These are phyloP conservation scores for Trichophyton schoenleinii DNA, from an alignment of 2,329 filamentous ascomycete genomes.

Conservation along the genomic window DNA sequence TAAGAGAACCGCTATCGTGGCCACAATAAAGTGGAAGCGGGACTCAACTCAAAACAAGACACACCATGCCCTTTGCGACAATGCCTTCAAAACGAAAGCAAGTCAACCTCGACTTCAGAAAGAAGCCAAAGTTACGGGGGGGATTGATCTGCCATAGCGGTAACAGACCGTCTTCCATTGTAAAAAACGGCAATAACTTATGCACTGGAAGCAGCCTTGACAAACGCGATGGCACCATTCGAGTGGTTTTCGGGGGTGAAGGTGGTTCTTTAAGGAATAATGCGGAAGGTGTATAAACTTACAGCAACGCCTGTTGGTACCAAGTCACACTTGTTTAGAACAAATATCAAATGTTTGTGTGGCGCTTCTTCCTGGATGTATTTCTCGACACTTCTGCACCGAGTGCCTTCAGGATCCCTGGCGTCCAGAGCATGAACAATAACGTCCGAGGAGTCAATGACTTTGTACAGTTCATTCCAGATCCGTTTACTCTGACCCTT, in stretches of 20 bases:
- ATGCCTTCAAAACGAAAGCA: slow-evolving; percentile 76
- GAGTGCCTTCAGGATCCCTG: slow-evolving; percentile 75
- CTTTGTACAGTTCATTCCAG: slow-evolving; percentile 94
- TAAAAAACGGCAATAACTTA: slow-evolving; percentile 5
- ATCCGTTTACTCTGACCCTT: slow-evolving; percentile 94
- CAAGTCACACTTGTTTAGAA: slow-evolving; percentile 84
- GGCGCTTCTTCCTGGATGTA: slow-evolving; percentile 87
- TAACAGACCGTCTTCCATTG: slow-evolving; percentile 90
- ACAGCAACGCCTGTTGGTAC: slow-evolving; percentile 88
- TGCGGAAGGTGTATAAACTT: slow-evolving; percentile 42
- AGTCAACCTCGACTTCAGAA: slow-evolving; percentile 55
- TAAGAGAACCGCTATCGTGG: slow-evolving; percentile 79
- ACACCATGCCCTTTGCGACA: slow-evolving; percentile 62
- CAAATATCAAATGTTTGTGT: slow-evolving; percentile 87
- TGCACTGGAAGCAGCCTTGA: slow-evolving; percentile 58
- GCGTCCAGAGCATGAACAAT: slow-evolving; percentile 91
- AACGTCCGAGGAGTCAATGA: slow-evolving; percentile 90
- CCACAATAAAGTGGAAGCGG: slow-evolving; percentile 51
- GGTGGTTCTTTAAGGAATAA: slow-evolving; percentile 9
- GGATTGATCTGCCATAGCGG: slow-evolving; percentile 92
- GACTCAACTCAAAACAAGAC: slow-evolving; percentile 97
- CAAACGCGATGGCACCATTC: slow-evolving; percentile 56
- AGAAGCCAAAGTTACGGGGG: slow-evolving; percentile 53
- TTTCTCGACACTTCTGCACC: slow-evolving; percentile 82
- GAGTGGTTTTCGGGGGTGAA: not conserved